Percentiles rank a stretch among this genome's conserved stretches.
phyloP scores from a whole-genome alignment of 1,284 basidiomycete species.

The Ceratobasidium theobromae region DNA sequence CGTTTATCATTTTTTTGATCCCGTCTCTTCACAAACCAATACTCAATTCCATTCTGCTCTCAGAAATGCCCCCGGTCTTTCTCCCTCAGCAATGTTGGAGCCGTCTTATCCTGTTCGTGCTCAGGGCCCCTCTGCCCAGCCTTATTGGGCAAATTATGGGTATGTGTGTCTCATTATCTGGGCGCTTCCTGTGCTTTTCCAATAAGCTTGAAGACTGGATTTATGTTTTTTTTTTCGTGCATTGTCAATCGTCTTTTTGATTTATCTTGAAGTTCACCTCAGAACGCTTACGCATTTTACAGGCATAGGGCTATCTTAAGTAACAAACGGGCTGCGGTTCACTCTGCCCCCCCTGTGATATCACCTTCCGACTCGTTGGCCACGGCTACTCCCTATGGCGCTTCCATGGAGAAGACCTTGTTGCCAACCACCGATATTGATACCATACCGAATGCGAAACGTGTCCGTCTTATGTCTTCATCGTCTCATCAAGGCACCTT shows the following conservation, averaged over 20 bases:
- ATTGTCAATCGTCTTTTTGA: not conserved
- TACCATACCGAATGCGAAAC: slow-evolving; percentile 1
- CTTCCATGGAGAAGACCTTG: not conserved
- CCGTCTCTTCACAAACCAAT: slow-evolving; percentile 21
- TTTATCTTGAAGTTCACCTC: not conserved
- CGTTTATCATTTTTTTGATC: slow-evolving; percentile 32
- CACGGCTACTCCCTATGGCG: slow-evolving; percentile 12
- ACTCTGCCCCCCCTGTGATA: not conserved
- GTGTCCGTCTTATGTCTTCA: slow-evolving; percentile 23
- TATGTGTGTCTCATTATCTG: slow-evolving; percentile 28
- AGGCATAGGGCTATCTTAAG: slow-evolving; percentile 13
- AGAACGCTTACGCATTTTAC: not conserved
- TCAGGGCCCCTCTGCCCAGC: slow-evolving; percentile 28
- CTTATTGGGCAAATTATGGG: slow-evolving; percentile 33
- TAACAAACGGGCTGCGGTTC: slow-evolving; percentile 1
- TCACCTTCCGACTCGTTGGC: not conserved
- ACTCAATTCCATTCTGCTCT: not conserved
- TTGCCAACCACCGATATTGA: slow-evolving; percentile 8
- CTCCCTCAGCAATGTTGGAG: slow-evolving; percentile 6
- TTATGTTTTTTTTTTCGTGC: slow-evolving; percentile 12
- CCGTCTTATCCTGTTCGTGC: slow-evolving; percentile 10
- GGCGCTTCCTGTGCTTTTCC: slow-evolving; percentile 27
- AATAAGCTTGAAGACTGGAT: not conserved
- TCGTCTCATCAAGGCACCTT: not conserved
- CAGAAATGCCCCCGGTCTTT: slow-evolving; percentile 17